These are phyloP conservation scores for Colletotrichum tanaceti DNA, from an alignment of 2,329 filamentous ascomycete species.

Conservation along the genomic window DNA sequence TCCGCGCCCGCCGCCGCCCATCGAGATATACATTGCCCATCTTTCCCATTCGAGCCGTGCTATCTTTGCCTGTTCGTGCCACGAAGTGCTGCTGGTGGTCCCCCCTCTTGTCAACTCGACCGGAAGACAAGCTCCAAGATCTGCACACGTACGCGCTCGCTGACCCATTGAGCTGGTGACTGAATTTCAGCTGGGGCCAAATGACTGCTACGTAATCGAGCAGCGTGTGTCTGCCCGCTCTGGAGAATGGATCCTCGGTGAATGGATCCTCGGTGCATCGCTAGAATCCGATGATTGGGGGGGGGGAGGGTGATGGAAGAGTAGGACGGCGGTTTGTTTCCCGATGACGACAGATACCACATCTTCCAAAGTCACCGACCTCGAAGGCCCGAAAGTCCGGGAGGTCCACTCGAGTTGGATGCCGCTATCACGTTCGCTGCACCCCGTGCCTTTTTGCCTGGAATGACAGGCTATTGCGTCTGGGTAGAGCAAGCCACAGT, in stretches of 20 bases:
- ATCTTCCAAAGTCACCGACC: not conserved
- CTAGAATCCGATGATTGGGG: slow-evolving; percentile 20
- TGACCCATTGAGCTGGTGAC: slow-evolving; percentile 36
- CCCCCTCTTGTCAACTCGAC: slow-evolving; percentile 12
- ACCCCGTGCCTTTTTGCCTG: slow-evolving; percentile 5
- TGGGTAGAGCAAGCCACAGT: slow-evolving; percentile 19
- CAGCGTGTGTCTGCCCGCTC: slow-evolving; percentile 15
- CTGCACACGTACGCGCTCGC: slow-evolving; percentile 18
- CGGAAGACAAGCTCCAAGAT: slow-evolving; percentile 25
- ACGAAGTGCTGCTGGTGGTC: not conserved
- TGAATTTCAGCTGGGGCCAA: slow-evolving; percentile 30
- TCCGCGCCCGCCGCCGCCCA: slow-evolving; percentile 9
- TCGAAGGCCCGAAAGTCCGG: slow-evolving; percentile 36
- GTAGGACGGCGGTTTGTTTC: slow-evolving; percentile 17
- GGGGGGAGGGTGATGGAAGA: not conserved
- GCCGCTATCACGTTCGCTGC: slow-evolving; percentile 29
- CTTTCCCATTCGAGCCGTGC: slow-evolving; percentile 14
- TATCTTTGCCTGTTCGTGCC: slow-evolving; percentile 30
- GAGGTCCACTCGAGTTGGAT: slow-evolving; percentile 12
- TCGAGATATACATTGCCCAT: slow-evolving; percentile 27
- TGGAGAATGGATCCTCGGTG: slow-evolving; percentile 28
- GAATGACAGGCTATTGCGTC: not conserved
- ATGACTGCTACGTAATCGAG: slow-evolving; percentile 39
- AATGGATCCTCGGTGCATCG: slow-evolving; percentile 34
- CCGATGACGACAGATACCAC: slow-evolving; percentile 34